A percentile compares a stretch with the other conserved stretches of the same genome.
Evolutionary conservation across 768 basidiomycete species (phyloP).

Genomic region (Calvatia gigantea): DNA sequence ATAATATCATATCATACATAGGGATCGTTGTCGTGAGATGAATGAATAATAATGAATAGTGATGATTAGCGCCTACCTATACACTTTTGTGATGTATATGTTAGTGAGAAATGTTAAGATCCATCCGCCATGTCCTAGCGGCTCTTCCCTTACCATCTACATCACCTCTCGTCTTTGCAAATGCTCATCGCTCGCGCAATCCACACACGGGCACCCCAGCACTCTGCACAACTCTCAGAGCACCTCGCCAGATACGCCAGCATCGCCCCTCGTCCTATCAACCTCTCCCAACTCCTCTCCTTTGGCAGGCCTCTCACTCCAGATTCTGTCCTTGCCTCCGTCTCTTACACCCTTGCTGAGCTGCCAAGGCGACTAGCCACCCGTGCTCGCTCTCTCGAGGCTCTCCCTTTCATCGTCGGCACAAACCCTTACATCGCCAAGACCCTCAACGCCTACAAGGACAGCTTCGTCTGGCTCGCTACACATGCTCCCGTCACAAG

Average conservation of each 20-base stretch:
- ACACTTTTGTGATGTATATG: background rate
- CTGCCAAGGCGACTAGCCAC: conserved; percentile 75
- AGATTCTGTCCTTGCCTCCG: conserved; percentile 71
- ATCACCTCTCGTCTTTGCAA: background rate
- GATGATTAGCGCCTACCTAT: too few relatives aligned
- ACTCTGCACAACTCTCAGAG: conserved; percentile 49
- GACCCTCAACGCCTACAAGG: conserved; percentile 62
- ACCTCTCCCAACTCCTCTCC: conserved; percentile 69
- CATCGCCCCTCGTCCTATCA: conserved; percentile 64
- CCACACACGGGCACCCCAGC: conserved; percentile 27
- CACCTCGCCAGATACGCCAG: conserved; percentile 63
- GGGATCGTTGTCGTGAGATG: background rate
- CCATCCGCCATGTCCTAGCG: background rate
- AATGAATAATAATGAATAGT: too few relatives aligned
- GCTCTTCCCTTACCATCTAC: background rate
- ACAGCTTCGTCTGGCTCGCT: conserved; percentile 68
- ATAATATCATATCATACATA: background rate
- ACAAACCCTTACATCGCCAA: conserved; percentile 84
- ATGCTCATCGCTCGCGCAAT: background rate
- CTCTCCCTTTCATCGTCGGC: conserved; percentile 83
- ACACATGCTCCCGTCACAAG: conserved; percentile 62
- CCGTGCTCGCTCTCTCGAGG: conserved; percentile 70
- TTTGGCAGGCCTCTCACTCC: conserved; percentile 72
- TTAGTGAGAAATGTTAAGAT: background rate
- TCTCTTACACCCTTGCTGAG: conserved; percentile 68